Conservation (phyloP, 148 eudicot species). For the Cornus kousa region DNA sequence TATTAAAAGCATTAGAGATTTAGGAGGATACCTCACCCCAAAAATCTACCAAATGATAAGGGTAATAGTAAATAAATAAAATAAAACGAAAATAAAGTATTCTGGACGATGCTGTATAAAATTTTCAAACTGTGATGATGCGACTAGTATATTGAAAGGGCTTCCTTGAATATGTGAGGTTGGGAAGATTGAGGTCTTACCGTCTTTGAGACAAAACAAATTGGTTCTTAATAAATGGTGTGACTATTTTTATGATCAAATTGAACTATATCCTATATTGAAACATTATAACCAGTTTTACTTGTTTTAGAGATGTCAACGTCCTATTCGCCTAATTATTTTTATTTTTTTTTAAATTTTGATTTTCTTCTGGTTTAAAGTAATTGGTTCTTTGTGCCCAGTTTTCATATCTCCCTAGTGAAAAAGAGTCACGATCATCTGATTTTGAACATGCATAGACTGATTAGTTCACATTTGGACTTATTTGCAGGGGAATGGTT, state of each 20-base stretch:
- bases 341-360: not conserved
- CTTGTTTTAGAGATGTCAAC: too few species aligned
- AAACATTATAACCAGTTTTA: not conserved
- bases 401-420: not conserved
- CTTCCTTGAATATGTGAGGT: not conserved
- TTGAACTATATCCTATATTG: not conserved
- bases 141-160: not conserved
- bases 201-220: not conserved
- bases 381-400: not conserved
- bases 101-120: not conserved
- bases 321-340: not conserved
- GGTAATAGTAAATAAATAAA: too few species aligned
- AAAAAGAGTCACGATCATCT: not conserved
- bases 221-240: not conserved
- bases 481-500: constrained; percentile 73
- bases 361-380: not conserved
- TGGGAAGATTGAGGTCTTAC: not conserved
- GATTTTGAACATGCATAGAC: not conserved
- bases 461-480: not conserved
- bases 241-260: not conserved
- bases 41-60: not conserved
- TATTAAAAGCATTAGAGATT: too few species aligned
- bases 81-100: not conserved
- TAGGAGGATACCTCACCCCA: not conserved
- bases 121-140: not conserved